A percentile compares a stretch with the other conserved stretches of the same genome.
These are phyloP conservation scores for Cyberlindnera xylosilytica DNA, from an alignment of 805 yeast genomes.

Conservation along the genomic window DNA sequence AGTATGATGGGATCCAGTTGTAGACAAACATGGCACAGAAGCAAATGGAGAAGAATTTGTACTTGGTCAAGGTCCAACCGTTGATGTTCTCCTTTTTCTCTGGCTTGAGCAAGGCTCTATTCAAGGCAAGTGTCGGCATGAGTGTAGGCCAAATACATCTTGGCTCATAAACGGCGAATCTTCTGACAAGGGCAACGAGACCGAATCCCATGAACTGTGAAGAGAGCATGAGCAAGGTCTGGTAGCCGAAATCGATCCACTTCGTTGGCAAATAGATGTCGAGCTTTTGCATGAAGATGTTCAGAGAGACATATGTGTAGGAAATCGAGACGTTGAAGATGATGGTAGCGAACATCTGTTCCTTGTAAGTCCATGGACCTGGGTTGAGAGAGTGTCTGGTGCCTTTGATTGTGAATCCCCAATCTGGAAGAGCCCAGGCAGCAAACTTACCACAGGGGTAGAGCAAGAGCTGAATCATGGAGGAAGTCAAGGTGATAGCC, in stretches of 20 bases:
- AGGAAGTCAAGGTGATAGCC: conserved; percentile 38
- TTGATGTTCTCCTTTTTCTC: conserved; percentile 32
- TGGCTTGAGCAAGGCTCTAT: conserved; percentile 41
- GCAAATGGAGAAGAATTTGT: conserved; percentile 33
- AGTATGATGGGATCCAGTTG: conserved; percentile 44
- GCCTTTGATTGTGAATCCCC: conserved; percentile 38
- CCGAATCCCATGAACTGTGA: conserved; percentile 66
- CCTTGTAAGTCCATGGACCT: conserved; percentile 63
- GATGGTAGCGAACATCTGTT: conserved; percentile 60
- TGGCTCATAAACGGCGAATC: conserved; percentile 49
- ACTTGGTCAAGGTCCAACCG: conserved; percentile 35
- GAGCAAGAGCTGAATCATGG: conserved; percentile 43
- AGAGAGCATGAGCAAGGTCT: conserved; percentile 46
- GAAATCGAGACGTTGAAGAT: conserved; percentile 35
- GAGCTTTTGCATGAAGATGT: conserved; percentile 33
- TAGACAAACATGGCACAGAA: conserved; percentile 36
- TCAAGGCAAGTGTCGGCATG: conserved; percentile 46
- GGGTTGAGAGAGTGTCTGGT: conserved; percentile 45
- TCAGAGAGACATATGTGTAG: conserved; percentile 33
- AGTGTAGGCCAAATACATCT: conserved; percentile 53
- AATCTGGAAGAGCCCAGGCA: conserved; percentile 42
- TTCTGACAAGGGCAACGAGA: conserved; percentile 59
- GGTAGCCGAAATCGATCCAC: conserved; percentile 46
- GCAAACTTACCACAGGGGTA: conserved; percentile 41
- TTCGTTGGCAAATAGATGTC: conserved; percentile 25